A percentile compares a stretch with the other conserved stretches of the same genome.
These are phyloP conservation scores for Zygoascus sp. DNA, from an alignment of 1,139 yeast genomes.

Conservation along the genomic window DNA sequence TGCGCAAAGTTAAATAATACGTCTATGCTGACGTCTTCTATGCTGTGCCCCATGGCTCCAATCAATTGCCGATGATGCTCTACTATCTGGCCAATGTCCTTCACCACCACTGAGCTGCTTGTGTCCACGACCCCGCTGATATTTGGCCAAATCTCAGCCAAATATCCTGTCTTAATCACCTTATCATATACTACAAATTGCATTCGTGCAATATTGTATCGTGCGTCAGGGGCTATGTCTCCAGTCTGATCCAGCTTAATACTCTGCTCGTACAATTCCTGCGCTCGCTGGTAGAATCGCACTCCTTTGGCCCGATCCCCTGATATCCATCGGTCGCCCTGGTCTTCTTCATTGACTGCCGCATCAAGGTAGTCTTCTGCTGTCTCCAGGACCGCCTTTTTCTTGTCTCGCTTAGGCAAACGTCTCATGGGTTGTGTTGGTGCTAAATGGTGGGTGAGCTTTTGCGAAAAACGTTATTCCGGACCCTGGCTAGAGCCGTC, in stretches of 20 bases:
- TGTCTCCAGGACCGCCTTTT: slow-evolving; percentile 20
- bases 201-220: slow-evolving; percentile 30
- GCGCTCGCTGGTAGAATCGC: slow-evolving; percentile 30
- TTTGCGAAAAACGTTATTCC: no score
- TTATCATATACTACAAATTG: slow-evolving; percentile 27
- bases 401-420: slow-evolving; percentile 13
- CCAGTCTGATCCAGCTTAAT: slow-evolving; percentile 9
- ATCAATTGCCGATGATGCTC: slow-evolving; percentile 21
- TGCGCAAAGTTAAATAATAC: slow-evolving; percentile 30
- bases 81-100: slow-evolving; percentile 17
- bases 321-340: slow-evolving; percentile 33
- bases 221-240: slow-evolving; percentile 23
- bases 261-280: slow-evolving; percentile 20
- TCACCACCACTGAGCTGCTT: slow-evolving; percentile 15
- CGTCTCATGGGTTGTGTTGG: slow-evolving; percentile 1
- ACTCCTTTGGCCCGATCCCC: slow-evolving; percentile 31
- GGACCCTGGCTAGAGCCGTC: no score
- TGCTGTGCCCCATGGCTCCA: slow-evolving; percentile 8
- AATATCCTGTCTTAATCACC: slow-evolving; percentile 23
- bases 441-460: no score
- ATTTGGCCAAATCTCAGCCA: slow-evolving; percentile 16
- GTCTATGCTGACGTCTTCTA: slow-evolving; percentile 18
- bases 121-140: neutral
- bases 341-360: slow-evolving; percentile 30
- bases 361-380: slow-evolving; percentile 27